Evolutionary conservation across 169 alveolate genomes (phyloP).

Genomic region (Plasmodium vivax): DNA sequence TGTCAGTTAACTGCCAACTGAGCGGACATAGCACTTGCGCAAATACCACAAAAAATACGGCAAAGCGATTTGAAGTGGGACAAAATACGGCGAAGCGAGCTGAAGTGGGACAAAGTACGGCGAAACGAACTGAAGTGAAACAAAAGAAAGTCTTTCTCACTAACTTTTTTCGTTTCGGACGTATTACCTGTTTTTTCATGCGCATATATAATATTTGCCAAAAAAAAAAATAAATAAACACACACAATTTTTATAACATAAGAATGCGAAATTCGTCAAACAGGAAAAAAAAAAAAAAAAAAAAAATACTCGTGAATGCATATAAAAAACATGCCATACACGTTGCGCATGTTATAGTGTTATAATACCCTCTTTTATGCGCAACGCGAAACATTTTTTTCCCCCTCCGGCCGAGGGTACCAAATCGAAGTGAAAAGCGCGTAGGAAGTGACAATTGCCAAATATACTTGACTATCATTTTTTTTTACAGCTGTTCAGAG

Average conservation of each 20-base stretch:
- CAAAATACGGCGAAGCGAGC: background rate
- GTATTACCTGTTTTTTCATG: background rate
- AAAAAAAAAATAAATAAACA: background rate
- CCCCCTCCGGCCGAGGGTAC: background rate
- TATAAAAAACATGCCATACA: background rate
- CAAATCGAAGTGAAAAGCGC: background rate
- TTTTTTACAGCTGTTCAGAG: background rate
- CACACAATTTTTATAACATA: background rate
- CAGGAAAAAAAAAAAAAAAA: background rate
- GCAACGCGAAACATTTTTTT: background rate
- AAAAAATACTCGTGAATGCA: background rate
- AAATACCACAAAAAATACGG: background rate
- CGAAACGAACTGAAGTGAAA: background rate
- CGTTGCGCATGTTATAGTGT: background rate
- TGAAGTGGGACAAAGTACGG: background rate
- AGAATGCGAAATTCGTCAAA: background rate
- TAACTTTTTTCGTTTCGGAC: background rate
- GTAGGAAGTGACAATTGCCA: background rate
- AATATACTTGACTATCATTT: background rate
- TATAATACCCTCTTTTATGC: background rate
- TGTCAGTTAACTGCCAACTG: background rate
- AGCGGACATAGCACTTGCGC: background rate
- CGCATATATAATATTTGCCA: background rate
- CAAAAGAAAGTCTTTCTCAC: background rate
- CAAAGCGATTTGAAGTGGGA: background rate